phyloP scores from a whole-genome alignment of 2,329 filamentous ascomycete genomes.

The Orbilia blumenaviensis region DNA sequence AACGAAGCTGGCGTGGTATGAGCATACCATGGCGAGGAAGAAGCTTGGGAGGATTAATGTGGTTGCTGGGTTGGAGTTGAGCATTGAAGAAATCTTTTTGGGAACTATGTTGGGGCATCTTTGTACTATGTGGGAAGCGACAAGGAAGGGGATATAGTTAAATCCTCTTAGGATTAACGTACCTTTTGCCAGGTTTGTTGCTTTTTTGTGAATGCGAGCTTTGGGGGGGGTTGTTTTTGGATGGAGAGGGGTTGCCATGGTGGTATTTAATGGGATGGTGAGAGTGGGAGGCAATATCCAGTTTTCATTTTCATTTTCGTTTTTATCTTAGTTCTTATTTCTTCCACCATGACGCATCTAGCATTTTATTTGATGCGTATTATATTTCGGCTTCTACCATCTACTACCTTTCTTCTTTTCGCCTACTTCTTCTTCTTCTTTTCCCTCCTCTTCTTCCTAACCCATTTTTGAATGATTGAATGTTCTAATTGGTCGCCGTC shows the following conservation, averaged over 20 bases:
- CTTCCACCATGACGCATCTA: background rate
- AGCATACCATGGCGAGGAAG: slow-evolving; percentile 48
- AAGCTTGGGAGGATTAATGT: slow-evolving; percentile 47
- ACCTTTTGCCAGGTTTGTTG: background rate
- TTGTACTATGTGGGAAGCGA: slow-evolving; percentile 45
- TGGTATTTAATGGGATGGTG: background rate
- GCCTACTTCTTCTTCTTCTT: background rate
- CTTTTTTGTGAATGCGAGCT: background rate
- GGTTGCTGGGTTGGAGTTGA: slow-evolving; percentile 35
- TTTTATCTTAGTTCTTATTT: background rate
- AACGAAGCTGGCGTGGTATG: slow-evolving; percentile 49
- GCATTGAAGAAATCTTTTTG: slow-evolving; percentile 48
- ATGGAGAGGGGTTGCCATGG: background rate
- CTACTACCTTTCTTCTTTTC: background rate
- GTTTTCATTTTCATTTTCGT: background rate
- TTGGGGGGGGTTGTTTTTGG: too few relatives aligned
- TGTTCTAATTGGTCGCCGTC: slow-evolving; percentile 11
- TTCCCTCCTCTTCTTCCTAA: background rate
- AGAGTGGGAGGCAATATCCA: background rate
- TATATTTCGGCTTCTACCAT: background rate
- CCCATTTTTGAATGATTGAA: background rate
- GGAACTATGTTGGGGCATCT: slow-evolving; percentile 50
- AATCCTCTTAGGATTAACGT: background rate
- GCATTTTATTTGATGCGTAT: background rate
- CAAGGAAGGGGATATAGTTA: slow-evolving; percentile 39